Base-by-base conservation (phyloP, 805 yeast genomes). In the Wickerhamiella australiensis region DNA sequence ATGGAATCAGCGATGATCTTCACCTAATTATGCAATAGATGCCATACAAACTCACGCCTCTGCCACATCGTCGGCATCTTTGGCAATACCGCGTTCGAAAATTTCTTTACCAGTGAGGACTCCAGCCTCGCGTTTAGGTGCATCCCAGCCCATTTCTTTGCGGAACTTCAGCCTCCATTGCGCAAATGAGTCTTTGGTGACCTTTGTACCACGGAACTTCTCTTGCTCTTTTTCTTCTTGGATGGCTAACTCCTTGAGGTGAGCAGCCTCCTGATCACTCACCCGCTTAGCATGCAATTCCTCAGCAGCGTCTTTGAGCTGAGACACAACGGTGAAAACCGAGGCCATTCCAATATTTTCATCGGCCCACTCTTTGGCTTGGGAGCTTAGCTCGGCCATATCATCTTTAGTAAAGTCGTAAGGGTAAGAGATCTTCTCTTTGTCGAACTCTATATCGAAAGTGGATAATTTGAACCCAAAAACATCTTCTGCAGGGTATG, bases 301-400 rank as follows among this genome's bases (percentile, higher is more conserved):
- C 58, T 92, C 98, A 12, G 85, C 90, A 51, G 74, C 74, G 46
- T 90, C 97, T 59, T 90, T 90, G 49, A 87, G 71, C 7, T 78
- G 70, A 0, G 94, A 78, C 0, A 84, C 75, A 42, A 90, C 63
- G 1, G 95, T 77, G 65, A 88, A 92, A 5, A 90, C 74, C 56
- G 87, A 80, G n/a, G 96, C 95, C 74, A 90, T 82, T 0, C 98
- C 98, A 1, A 88, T 53, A 59, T 85, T 81, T 60, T 82, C 78
- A 52, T 79, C 80, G 2, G 92, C 92, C 27, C 55, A 54, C 44
- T 63, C 65, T 18, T 52, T 46, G 29, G 64, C 61, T 35, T 51
- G 50, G 25, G 35, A 38, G 12, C 38, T 35, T 27, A 68, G 57
- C 17, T 40, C 38, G 2, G 38, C 53, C 37, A 63, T 49, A 49